Percentiles rank a stretch among this genome's conserved stretches.
Evolutionary conservation across 305 asterid species (phyloP).

Genomic region (Solanum hybrid): DNA sequence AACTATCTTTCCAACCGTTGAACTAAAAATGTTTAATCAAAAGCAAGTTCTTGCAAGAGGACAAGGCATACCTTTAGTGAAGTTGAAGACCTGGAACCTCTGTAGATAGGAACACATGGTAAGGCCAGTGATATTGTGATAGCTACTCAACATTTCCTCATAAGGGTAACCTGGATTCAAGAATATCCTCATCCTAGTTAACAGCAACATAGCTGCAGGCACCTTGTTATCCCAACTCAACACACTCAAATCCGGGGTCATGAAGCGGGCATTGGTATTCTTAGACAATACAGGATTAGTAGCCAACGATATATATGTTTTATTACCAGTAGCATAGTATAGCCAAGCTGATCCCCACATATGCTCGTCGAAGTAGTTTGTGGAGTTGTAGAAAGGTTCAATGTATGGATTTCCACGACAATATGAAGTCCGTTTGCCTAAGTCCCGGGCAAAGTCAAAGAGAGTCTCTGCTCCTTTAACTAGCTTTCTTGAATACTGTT

Average conservation of each 20-base stretch:
- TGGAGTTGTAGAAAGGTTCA: constrained; percentile 67
- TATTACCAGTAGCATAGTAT: constrained; percentile 74
- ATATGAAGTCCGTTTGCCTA: constrained; percentile 27
- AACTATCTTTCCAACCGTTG: background rate
- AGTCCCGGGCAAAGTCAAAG: constrained; percentile 45
- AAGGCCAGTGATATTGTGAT: constrained; percentile 57
- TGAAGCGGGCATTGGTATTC: constrained; percentile 30
- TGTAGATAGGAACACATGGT: constrained; percentile 72
- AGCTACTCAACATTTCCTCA: constrained; percentile 59
- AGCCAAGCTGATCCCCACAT: constrained; percentile 89
- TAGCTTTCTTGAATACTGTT: constrained; percentile 41
- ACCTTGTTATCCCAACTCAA: constrained; percentile 84
- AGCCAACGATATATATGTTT: constrained; percentile 40
- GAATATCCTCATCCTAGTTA: constrained; percentile 57
- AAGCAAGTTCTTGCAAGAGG: background rate
- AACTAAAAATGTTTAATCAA: background rate
- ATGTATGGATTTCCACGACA: constrained; percentile 38
- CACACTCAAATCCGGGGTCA: constrained; percentile 54
- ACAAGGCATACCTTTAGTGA: constrained; percentile 41
- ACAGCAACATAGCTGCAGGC: constrained; percentile 77
- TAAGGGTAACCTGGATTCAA: constrained; percentile 84
- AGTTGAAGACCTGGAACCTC: constrained; percentile 56
- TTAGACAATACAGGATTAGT: constrained; percentile 31
- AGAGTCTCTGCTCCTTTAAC: constrained; percentile 43
- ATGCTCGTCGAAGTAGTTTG: constrained; percentile 56